Percentiles rank a stretch among this genome's conserved stretches.
phyloP scores from a whole-genome alignment of 179 eudicot species.

The Carnegiea gigantea region DNA sequence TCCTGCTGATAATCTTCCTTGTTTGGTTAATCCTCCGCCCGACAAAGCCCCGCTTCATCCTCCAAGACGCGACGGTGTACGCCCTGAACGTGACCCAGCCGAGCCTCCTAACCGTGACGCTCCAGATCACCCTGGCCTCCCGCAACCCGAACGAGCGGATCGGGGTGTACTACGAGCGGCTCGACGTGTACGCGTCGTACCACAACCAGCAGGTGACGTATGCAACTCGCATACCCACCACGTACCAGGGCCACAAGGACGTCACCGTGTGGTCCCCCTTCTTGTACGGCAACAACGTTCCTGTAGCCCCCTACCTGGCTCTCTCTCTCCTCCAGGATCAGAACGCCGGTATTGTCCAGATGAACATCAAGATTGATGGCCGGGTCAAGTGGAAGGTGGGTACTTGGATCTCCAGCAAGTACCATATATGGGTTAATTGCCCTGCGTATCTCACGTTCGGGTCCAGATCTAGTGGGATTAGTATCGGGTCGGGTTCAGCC shows the following conservation, averaged over 20 bases:
- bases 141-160: constrained; percentile 63
- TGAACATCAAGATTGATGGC: constrained; percentile 55
- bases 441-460: constrained; percentile 40
- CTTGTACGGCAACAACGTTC: constrained; percentile 50
- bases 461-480: constrained; percentile 22
- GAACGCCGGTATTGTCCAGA: constrained; percentile 42
- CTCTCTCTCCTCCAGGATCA: constrained; percentile 49
- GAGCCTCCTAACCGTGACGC: constrained; percentile 44
- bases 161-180: constrained; percentile 72
- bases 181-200: constrained; percentile 58
- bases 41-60: constrained; percentile 65
- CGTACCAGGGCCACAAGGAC: constrained; percentile 76
- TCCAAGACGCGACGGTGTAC: constrained; percentile 68
- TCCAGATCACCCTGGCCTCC: constrained; percentile 60
- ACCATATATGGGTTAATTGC: background rate
- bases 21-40: constrained; percentile 56
- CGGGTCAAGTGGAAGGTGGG: constrained; percentile 80
- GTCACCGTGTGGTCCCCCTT: constrained; percentile 62
- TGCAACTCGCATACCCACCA: constrained; percentile 45
- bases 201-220: constrained; percentile 65
- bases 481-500: constrained; percentile 36
- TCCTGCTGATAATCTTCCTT: constrained; percentile 36
- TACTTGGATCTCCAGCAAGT: constrained; percentile 49
- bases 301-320: constrained; percentile 54
- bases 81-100: constrained; percentile 55